phyloP scores from a whole-genome alignment of 352 stramenopile genomes.

The Phytopythium kandeliae region DNA sequence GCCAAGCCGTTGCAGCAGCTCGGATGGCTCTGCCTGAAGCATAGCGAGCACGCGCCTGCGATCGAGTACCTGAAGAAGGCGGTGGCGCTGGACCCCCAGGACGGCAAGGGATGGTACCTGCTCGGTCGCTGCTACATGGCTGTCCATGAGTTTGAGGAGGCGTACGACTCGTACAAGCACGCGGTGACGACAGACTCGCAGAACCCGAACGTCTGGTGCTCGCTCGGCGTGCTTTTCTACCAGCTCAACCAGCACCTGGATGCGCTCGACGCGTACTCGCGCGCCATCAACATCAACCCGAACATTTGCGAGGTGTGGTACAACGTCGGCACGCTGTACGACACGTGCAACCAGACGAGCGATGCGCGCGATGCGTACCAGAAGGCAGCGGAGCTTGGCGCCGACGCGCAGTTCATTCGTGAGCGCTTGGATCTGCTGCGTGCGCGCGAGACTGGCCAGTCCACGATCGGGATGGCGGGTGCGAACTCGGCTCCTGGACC shows the following conservation, averaged over 20 bases:
- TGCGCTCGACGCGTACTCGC: slow-evolving; percentile 83
- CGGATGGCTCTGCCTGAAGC: slow-evolving; percentile 80
- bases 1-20: slow-evolving; percentile 82
- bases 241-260: slow-evolving; percentile 87
- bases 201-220: slow-evolving; percentile 91
- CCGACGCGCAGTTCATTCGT: slow-evolving; percentile 79
- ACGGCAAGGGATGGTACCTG: slow-evolving; percentile 88
- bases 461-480: slow-evolving; percentile 77
- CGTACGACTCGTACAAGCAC: slow-evolving; percentile 89
- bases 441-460: slow-evolving; percentile 72
- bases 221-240: slow-evolving; percentile 88
- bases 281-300: slow-evolving; percentile 89
- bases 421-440: slow-evolving; percentile 74
- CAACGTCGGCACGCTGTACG: slow-evolving; percentile 88
- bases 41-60: slow-evolving; percentile 74
- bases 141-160: slow-evolving; percentile 86
- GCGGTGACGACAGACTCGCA: slow-evolving; percentile 85
- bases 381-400: slow-evolving; percentile 82
- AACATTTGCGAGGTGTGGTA: slow-evolving; percentile 92
- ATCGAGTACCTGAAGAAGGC: slow-evolving; percentile 86
- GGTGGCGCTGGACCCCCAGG: slow-evolving; percentile 69
- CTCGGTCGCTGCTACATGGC: slow-evolving; percentile 90
- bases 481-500: slow-evolving; percentile 75
- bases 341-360: slow-evolving; percentile 89
- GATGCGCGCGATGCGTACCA: slow-evolving; percentile 86